Conservation (phyloP, 2,329 filamentous ascomycete species). For the Trichoderma hamatum region DNA sequence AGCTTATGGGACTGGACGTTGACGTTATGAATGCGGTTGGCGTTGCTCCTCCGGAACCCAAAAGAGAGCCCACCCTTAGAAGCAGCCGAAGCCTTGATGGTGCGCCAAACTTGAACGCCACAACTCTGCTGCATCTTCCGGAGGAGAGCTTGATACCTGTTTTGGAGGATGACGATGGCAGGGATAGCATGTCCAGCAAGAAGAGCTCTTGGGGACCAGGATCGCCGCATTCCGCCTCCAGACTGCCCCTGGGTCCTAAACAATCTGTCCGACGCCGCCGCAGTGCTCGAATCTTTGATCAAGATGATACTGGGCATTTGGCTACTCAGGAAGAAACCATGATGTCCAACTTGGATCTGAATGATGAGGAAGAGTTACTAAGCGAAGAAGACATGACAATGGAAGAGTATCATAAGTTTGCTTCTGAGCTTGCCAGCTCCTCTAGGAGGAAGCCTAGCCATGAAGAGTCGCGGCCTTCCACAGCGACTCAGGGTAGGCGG, state of each 20-base stretch:
- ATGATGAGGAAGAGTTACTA: conserved; percentile 31
- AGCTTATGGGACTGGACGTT: conserved; percentile 48
- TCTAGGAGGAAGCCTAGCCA: conserved; percentile 14
- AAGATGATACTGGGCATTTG: conserved; percentile 6
- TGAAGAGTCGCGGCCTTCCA: background rate
- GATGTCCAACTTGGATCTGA: conserved; percentile 29
- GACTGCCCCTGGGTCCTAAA: conserved; percentile 24
- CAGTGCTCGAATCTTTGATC: conserved; percentile 19
- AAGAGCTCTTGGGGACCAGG: conserved; percentile 32
- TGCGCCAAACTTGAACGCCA: background rate
- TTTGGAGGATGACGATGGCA: conserved; percentile 31
- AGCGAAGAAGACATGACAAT: conserved; percentile 33
- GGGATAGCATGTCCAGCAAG: conserved; percentile 29
- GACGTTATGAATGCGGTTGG: conserved; percentile 32
- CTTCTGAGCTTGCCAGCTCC: conserved; percentile 37
- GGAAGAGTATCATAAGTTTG: conserved; percentile 43
- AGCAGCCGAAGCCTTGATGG: conserved; percentile 18
- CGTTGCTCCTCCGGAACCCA: background rate
- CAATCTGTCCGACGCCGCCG: conserved; percentile 24
- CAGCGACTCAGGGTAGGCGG: conserved; percentile 26
- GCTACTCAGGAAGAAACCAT: conserved; percentile 21
- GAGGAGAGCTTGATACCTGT: conserved; percentile 22
- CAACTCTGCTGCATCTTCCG: conserved; percentile 19
- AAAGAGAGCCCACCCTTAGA: background rate
- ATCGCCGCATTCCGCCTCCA: conserved; percentile 28